A percentile compares a stretch with the other conserved stretches of the same genome.
Conservation (phyloP, 257 asterid genomes). For the Solanum sparsipilum region DNA sequence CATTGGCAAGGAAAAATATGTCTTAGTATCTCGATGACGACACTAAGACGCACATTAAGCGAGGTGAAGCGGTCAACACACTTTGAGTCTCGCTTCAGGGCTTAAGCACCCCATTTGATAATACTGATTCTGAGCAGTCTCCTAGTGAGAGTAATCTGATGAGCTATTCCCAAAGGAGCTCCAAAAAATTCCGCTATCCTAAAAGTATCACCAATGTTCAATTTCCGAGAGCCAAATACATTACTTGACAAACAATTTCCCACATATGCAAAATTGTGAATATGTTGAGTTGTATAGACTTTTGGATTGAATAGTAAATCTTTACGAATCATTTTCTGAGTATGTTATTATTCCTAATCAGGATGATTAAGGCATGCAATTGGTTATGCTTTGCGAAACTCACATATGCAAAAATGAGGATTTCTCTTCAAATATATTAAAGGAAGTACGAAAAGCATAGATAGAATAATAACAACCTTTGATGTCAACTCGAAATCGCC, state of each 20-base stretch:
- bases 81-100: background rate
- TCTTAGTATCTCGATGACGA: too few relatives aligned
- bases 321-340: background rate
- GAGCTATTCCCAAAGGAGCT: background rate
- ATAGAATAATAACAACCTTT: slow-evolving; percentile 24
- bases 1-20: too few relatives aligned
- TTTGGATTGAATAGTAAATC: background rate
- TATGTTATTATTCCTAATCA: background rate
- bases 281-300: background rate
- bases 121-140: background rate
- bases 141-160: background rate
- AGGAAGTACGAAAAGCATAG: background rate
- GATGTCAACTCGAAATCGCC: slow-evolving; percentile 30
- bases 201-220: background rate
- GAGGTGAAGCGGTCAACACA: background rate
- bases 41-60: too few relatives aligned
- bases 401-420: background rate
- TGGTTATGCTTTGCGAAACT: background rate
- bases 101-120: background rate
- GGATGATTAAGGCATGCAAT: background rate
- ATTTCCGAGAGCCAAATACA: background rate
- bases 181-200: background rate
- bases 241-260: background rate
- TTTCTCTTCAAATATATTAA: background rate
- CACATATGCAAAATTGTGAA: too few relatives aligned